Base-by-base conservation (phyloP, 1,284 basidiomycete genomes). In the Pisolithus thermaeus region DNA sequence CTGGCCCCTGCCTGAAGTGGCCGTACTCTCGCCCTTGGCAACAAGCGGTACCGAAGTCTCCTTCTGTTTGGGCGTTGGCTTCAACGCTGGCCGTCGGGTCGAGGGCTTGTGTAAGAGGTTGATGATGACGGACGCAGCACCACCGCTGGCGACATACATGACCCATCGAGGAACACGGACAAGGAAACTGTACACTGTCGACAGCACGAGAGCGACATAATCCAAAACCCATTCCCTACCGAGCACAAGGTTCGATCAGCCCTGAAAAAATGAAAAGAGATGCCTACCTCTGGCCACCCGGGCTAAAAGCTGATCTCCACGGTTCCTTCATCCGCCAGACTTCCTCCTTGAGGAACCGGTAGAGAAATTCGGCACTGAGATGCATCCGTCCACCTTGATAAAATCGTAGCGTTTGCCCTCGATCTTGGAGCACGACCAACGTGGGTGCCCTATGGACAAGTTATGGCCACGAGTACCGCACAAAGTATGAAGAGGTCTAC, bases 331-430 rank as follows among this genome's bases (percentile, higher is more conserved):
- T 61, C 52, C 73, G 72, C 78, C 80, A 91, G 22, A 66, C 73
- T 55, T 87, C 81, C 9, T 75, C 70, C 55, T 73, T 73, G 51
- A 90, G 71, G 66, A 86, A 89, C 49, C 78, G 71, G 46, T 82
- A 79, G 41, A 91, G 63, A 18, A 77, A 64, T 28, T 82, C 81
- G 4, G 76, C 72, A 30, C 70, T 75, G 12, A 88, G 67, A 53
- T 81, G 75, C 47, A 89, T 69, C 41, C 81, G 73, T 18, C 77
- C 75, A 4, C 84, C 78, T 57, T 74, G 75, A 68, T 83, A 89
- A 73, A 91, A 91, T 18, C 87, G 83, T 22, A 91, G 75, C 2
- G 76, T 79, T 59, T 81, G 76, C 36, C 87, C 89, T 41, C 85
- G 76, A 59, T 90, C 78, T 47, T 75, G 80, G 47, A 80, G 56